Conservation (phyloP, 441 rosid genomes). For the Pelargonium fulgidum region DNA sequence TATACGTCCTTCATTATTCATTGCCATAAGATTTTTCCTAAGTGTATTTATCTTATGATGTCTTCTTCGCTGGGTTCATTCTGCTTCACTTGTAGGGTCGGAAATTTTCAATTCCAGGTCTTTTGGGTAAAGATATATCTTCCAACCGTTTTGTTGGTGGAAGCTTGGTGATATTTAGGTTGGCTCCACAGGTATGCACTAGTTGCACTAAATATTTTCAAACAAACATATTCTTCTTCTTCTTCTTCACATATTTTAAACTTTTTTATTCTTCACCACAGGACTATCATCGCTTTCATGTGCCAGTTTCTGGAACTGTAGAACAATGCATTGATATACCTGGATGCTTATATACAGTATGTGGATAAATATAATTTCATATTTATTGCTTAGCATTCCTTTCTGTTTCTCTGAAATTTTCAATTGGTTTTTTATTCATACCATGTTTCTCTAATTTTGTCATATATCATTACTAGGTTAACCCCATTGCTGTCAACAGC, state of each 20-base stretch:
- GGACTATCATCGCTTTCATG: constrained; percentile 91
- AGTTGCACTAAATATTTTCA: background rate
- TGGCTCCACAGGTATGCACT: constrained; percentile 84
- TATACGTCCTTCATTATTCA: background rate
- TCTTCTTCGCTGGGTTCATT: background rate
- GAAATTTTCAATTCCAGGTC: constrained; percentile 81
- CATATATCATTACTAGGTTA: constrained; percentile 44
- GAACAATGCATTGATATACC: constrained; percentile 52
- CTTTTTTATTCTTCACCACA: constrained; percentile 19
- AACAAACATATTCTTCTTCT: background rate
- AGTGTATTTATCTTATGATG: background rate
- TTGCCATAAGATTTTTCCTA: background rate
- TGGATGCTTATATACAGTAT: constrained; percentile 78
- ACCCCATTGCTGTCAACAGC: constrained; percentile 91
- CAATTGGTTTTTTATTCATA: background rate
- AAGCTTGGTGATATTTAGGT: constrained; percentile 69
- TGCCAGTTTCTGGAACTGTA: constrained; percentile 76
- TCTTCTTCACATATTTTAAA: background rate
- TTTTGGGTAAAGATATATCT: constrained; percentile 51
- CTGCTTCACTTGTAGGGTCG: constrained; percentile 50
- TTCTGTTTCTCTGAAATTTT: background rate
- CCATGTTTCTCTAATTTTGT: background rate
- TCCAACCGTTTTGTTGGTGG: constrained; percentile 57
- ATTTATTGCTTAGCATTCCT: background rate
- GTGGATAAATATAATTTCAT: constrained; percentile 17